Conservation (phyloP, 2,329 filamentous ascomycete species). For the Botrytis cinerea region DNA sequence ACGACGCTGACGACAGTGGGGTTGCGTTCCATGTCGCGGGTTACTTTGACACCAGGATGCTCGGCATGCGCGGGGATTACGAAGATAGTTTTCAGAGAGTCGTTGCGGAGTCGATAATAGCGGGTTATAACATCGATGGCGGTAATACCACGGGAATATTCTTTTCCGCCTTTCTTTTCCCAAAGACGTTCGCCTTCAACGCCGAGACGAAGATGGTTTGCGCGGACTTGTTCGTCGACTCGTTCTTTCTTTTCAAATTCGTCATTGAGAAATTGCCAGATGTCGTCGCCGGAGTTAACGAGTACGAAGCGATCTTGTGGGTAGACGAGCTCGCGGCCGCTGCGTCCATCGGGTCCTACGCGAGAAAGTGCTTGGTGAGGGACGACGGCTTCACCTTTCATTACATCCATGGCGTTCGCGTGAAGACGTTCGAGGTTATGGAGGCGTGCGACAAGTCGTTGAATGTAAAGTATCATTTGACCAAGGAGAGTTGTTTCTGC, state of each 20-base stretch:
- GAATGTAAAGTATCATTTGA: slow-evolving; percentile 57
- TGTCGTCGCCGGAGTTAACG: slow-evolving; percentile 55
- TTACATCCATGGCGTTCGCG: slow-evolving; percentile 52
- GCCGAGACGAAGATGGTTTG: slow-evolving; percentile 44
- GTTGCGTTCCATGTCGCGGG: slow-evolving; percentile 48
- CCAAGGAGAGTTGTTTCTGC: slow-evolving; percentile 57
- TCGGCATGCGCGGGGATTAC: slow-evolving; percentile 53
- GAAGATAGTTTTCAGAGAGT: slow-evolving; percentile 50
- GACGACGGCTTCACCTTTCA: slow-evolving; percentile 52
- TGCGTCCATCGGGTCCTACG: slow-evolving; percentile 54
- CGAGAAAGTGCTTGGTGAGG: slow-evolving; percentile 55
- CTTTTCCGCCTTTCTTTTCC: slow-evolving; percentile 29
- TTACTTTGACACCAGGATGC: slow-evolving; percentile 50
- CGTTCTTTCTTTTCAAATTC: slow-evolving; percentile 44
- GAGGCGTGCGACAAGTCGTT: slow-evolving; percentile 55
- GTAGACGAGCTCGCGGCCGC: slow-evolving; percentile 51
- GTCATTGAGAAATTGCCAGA: slow-evolving; percentile 50
- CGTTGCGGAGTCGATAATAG: slow-evolving; percentile 53
- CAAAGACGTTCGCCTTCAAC: slow-evolving; percentile 46
- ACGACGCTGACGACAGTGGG: slow-evolving; percentile 45
- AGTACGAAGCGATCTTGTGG: slow-evolving; percentile 59
- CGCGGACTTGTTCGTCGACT: slow-evolving; percentile 45
- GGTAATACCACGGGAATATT: slow-evolving; percentile 47
- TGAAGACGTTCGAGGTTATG: slow-evolving; percentile 59
- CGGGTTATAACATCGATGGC: slow-evolving; percentile 53